Percentiles rank a stretch among this genome's conserved stretches.
Evolutionary conservation across 768 basidiomycete genomes (phyloP).

Genomic region (Rhizopogon rudus): DNA sequence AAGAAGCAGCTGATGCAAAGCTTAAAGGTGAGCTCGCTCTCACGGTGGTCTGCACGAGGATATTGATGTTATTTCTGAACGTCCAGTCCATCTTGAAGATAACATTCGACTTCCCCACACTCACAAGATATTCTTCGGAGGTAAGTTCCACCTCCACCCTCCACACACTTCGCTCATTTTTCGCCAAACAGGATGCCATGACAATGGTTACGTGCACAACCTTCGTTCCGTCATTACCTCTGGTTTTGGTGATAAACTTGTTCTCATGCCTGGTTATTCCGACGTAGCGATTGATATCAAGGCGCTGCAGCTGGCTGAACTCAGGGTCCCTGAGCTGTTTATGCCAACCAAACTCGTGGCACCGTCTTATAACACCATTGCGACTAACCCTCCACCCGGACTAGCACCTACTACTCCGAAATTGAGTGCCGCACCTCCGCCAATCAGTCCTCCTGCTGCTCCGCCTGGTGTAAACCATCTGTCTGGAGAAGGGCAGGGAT

Average conservation of each 20-base stretch:
- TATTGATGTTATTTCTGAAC: conserved; percentile 1
- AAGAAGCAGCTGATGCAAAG: conserved; percentile 74
- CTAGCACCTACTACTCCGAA: conserved; percentile 13
- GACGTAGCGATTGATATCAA: conserved; percentile 57
- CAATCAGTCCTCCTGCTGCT: neutral
- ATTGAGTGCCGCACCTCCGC: neutral
- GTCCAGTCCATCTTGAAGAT: conserved; percentile 34
- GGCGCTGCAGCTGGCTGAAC: conserved; percentile 49
- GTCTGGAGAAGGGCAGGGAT: conserved; percentile 11
- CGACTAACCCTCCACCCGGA: conserved; percentile 21
- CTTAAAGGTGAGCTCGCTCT: conserved; percentile 50
- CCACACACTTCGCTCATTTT: neutral
- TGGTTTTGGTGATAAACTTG: conserved; percentile 59
- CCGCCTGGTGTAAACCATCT: neutral
- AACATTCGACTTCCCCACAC: conserved; percentile 54
- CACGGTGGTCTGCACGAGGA: neutral
- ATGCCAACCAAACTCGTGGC: conserved; percentile 47
- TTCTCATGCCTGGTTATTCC: conserved; percentile 58
- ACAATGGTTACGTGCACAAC: conserved; percentile 63
- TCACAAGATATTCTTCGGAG: conserved; percentile 63
- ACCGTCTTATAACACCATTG: conserved; percentile 21
- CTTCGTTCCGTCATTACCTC: conserved; percentile 62
- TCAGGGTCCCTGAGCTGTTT: conserved; percentile 56
- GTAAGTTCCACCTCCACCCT: conserved; percentile 25
- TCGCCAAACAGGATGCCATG: conserved; percentile 53